Evolutionary conservation across 2,329 filamentous ascomycete species (phyloP).

Genomic region (Penicillium italicum): DNA sequence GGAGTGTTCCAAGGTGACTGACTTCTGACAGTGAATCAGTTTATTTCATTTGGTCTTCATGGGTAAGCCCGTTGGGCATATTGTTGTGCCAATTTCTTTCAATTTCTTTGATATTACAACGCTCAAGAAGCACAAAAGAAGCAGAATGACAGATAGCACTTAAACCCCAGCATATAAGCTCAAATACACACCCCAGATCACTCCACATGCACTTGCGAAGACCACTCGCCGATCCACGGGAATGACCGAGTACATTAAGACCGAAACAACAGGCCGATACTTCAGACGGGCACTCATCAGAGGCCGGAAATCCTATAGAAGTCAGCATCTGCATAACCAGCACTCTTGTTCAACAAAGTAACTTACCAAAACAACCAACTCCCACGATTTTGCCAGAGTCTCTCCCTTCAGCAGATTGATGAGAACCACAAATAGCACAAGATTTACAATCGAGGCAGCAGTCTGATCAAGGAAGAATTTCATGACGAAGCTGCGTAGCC

Average conservation of each 20-base stretch:
- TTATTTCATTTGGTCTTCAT: neutral
- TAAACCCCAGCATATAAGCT: conserved; percentile 56
- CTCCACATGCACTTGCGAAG: conserved; percentile 67
- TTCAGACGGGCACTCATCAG: conserved; percentile 67
- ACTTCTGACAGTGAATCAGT: neutral
- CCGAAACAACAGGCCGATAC: conserved; percentile 67
- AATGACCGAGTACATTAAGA: conserved; percentile 67
- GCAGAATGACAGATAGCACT: neutral
- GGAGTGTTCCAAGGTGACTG: too few relatives aligned
- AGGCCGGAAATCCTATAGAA: conserved; percentile 55
- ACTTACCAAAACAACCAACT: conserved; percentile 34
- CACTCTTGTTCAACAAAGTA: neutral
- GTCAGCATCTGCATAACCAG: neutral
- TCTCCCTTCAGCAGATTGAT: conserved; percentile 47
- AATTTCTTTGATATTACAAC: neutral
- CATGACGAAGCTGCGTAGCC: conserved; percentile 46
- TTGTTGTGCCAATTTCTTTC: neutral
- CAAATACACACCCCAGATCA: conserved; percentile 72
- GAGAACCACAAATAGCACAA: conserved; percentile 53
- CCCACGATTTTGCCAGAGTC: conserved; percentile 24
- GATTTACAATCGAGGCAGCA: conserved; percentile 55
- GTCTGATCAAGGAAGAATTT: conserved; percentile 60
- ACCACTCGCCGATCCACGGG: conserved; percentile 69
- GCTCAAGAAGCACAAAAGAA: neutral
- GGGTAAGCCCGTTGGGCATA: neutral